Percentiles rank a stretch among this genome's conserved stretches.
Evolutionary conservation across 2,329 filamentous ascomycete genomes (phyloP).

Genomic region (Meredithiella fracta): DNA sequence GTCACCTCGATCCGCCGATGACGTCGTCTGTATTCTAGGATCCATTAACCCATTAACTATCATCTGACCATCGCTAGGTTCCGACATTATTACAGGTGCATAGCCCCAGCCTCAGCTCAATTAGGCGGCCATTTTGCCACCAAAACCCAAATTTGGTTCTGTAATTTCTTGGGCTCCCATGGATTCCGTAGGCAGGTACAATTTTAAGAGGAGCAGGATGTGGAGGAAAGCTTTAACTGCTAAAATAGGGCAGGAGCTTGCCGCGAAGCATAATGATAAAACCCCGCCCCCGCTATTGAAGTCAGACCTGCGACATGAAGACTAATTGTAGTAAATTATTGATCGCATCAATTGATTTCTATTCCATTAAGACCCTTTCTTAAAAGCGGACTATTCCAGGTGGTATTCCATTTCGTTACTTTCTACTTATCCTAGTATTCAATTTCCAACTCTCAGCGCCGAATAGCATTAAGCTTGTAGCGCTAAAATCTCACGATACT

Average conservation of each 20-base stretch:
- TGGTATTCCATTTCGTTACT: no score
- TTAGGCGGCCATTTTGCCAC: constrained; percentile 1
- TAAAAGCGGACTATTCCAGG: neutral
- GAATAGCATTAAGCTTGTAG: no score
- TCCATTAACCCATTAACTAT: no score
- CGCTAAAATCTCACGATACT: no score
- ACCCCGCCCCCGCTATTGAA: constrained; percentile 11
- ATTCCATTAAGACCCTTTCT: neutral
- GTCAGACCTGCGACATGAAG: neutral
- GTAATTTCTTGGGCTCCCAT: neutral
- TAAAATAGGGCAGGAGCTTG: neutral
- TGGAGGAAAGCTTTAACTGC: neutral
- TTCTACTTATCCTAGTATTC: no score
- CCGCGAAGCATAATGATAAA: constrained; percentile 3
- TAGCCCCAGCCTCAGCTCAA: neutral
- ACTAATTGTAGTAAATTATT: neutral
- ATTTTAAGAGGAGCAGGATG: neutral
- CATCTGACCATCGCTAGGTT: no score
- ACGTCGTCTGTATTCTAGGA: no score
- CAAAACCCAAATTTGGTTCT: neutral
- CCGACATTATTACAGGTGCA: neutral
- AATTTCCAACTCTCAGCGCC: no score
- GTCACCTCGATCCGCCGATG: no score
- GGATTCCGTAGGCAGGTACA: constrained; percentile 7
- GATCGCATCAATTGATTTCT: neutral